Evolutionary conservation across 148 eudicot genomes (phyloP).

Genomic region (Rhododendron vialii): DNA sequence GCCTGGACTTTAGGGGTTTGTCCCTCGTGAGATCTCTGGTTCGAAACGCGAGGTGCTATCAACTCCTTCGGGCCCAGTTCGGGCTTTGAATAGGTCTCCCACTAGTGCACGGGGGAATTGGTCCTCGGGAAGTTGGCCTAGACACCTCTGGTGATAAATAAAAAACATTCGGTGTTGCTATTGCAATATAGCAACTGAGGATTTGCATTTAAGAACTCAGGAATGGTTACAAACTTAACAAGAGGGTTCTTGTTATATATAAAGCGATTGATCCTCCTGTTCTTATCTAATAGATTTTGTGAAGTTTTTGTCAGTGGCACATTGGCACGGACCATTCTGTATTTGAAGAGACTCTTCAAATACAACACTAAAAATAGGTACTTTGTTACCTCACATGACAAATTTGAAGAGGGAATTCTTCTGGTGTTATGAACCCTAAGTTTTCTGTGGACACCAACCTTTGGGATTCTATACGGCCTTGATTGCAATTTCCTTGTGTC

Average conservation of each 20-base stretch:
- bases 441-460: too few species aligned
- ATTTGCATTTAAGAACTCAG: not conserved
- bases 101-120: not conserved
- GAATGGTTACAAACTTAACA: not conserved
- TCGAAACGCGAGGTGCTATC: not conserved
- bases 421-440: too few species aligned
- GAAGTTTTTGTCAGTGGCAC: too few species aligned
- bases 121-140: not conserved
- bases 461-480: not conserved
- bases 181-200: not conserved
- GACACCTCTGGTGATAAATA: too few species aligned
- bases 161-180: not conserved
- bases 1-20: not conserved
- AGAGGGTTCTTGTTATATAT: not conserved
- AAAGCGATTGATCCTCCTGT: too few species aligned
- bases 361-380: too few species aligned
- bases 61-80: not conserved
- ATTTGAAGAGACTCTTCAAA: too few species aligned
- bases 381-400: too few species aligned
- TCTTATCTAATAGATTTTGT: too few species aligned
- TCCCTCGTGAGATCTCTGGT: not conserved
- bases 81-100: not conserved
- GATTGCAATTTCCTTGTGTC: not conserved
- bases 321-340: too few species aligned
- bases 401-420: too few species aligned